These are phyloP conservation scores for Rhynchospora tenuis DNA, from an alignment of 176 grass and related monocot species.

Conservation along the genomic window DNA sequence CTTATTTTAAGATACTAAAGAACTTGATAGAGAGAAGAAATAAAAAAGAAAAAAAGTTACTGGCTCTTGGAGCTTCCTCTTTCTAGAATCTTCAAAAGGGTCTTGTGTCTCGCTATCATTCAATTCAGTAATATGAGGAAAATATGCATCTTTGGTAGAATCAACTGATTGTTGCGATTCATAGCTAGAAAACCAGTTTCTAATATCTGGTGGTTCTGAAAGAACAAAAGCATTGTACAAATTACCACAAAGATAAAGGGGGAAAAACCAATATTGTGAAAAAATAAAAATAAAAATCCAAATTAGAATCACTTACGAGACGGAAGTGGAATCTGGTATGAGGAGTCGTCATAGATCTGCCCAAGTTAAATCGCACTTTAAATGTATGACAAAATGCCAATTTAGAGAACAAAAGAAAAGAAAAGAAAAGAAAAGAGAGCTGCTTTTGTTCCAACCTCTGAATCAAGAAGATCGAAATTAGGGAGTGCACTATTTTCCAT, in stretches of 20 bases:
- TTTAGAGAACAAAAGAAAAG: neutral
- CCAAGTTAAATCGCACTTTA: neutral
- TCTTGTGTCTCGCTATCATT: constrained; percentile 39
- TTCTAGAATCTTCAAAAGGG: constrained; percentile 29
- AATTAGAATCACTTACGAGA: constrained; percentile 44
- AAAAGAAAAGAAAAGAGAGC: neutral
- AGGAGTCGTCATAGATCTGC: constrained; percentile 27
- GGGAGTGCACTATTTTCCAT: neutral
- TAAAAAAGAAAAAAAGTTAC: constrained; percentile 18
- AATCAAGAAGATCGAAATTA: neutral
- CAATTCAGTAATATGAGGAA: neutral
- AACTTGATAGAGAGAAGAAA: neutral
- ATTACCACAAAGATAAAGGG: neutral
- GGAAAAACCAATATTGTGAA: neutral
- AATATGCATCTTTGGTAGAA: constrained; percentile 30
- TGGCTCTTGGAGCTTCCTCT: constrained; percentile 6
- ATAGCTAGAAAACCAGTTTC: constrained; percentile 86
- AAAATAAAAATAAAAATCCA: neutral
- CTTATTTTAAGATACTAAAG: neutral
- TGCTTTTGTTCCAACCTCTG: constrained; percentile 1
- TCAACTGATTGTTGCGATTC: constrained; percentile 30
- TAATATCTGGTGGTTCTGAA: constrained; percentile 79
- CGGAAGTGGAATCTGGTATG: constrained; percentile 38
- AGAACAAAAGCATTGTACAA: neutral
- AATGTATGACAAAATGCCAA: constrained; percentile 19